Evolutionary conservation across 2,329 filamentous ascomycete genomes (phyloP).

Genomic region (Alternaria ethzedia): DNA sequence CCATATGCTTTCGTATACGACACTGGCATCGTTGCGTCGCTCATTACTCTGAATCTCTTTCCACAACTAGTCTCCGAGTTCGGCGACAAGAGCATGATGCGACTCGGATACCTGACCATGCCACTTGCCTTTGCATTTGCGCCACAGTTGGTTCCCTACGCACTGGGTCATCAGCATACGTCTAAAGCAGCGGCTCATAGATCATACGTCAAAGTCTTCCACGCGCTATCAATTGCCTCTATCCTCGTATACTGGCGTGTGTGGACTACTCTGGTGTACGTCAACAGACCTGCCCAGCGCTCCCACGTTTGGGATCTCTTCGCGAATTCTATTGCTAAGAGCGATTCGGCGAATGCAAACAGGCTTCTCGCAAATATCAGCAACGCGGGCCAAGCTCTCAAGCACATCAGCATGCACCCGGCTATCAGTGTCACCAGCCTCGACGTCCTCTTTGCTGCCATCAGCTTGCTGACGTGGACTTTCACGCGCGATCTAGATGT

Average conservation of each 20-base stretch:
- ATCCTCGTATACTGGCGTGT: slow-evolving; percentile 56
- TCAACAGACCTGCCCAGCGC: slow-evolving; percentile 57
- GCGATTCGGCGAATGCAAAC: slow-evolving; percentile 47
- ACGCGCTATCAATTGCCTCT: slow-evolving; percentile 54
- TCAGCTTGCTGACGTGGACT: slow-evolving; percentile 65
- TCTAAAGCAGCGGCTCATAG: slow-evolving; percentile 50
- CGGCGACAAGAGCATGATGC: slow-evolving; percentile 31
- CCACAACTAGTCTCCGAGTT: slow-evolving; percentile 32
- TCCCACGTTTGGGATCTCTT: slow-evolving; percentile 46
- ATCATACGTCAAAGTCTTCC: slow-evolving; percentile 57
- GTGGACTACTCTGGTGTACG: slow-evolving; percentile 53
- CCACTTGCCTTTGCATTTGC: slow-evolving; percentile 47
- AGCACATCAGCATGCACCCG: slow-evolving; percentile 63
- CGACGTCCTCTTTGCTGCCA: slow-evolving; percentile 64
- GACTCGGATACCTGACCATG: slow-evolving; percentile 34
- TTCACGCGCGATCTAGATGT: slow-evolving; percentile 60
- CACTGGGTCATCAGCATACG: slow-evolving; percentile 56
- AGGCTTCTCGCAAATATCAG: slow-evolving; percentile 35
- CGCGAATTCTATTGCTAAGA: slow-evolving; percentile 52
- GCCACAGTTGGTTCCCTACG: slow-evolving; percentile 52
- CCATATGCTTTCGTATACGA: slow-evolving; percentile 44
- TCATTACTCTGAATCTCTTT: slow-evolving; percentile 54
- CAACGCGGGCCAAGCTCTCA: slow-evolving; percentile 49
- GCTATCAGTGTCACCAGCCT: slow-evolving; percentile 63
- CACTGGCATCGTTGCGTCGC: slow-evolving; percentile 54